phyloP scores from a whole-genome alignment of 805 yeast species.

The Hanseniaspora singularis region DNA sequence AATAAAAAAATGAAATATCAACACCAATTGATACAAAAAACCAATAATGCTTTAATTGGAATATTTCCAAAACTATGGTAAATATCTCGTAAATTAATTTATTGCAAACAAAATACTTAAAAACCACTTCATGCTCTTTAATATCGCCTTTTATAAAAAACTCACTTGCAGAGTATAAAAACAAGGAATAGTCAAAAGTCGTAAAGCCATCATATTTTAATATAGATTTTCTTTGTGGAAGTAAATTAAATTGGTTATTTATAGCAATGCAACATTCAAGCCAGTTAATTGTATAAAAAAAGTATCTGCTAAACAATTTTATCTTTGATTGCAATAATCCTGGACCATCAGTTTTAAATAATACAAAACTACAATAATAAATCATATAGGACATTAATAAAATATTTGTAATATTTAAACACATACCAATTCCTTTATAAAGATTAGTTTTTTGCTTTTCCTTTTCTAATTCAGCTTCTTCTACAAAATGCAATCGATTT shows the following conservation, averaged over 20 bases:
- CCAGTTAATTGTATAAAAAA: slow-evolving; percentile 10
- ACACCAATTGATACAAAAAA: not conserved
- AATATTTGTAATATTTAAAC: not conserved
- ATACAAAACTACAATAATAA: not conserved
- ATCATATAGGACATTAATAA: not conserved
- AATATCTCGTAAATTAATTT: slow-evolving; percentile 9
- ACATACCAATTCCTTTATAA: not conserved
- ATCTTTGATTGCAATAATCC: no score
- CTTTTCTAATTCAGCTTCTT: not conserved
- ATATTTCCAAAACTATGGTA: slow-evolving; percentile 5
- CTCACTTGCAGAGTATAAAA: not conserved
- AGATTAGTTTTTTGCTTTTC: not conserved
- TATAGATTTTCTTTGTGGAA: slow-evolving; percentile 14
- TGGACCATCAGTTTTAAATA: not conserved
- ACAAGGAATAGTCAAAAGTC: slow-evolving; percentile 10
- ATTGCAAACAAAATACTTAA: slow-evolving; percentile 12
- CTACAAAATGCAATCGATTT: not conserved
- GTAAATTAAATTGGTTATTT: slow-evolving; percentile 8
- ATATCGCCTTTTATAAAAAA: not conserved
- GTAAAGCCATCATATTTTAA: slow-evolving; percentile 11
- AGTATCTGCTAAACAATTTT: not conserved
- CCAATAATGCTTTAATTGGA: slow-evolving; percentile 2
- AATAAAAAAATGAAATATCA: not conserved
- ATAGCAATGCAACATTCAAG: slow-evolving; percentile 8
- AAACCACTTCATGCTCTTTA: not conserved